Percentiles rank a stretch among this genome's conserved stretches.
Conservation (phyloP, 768 basidiomycete species). For the Podaxis rugospora region DNA sequence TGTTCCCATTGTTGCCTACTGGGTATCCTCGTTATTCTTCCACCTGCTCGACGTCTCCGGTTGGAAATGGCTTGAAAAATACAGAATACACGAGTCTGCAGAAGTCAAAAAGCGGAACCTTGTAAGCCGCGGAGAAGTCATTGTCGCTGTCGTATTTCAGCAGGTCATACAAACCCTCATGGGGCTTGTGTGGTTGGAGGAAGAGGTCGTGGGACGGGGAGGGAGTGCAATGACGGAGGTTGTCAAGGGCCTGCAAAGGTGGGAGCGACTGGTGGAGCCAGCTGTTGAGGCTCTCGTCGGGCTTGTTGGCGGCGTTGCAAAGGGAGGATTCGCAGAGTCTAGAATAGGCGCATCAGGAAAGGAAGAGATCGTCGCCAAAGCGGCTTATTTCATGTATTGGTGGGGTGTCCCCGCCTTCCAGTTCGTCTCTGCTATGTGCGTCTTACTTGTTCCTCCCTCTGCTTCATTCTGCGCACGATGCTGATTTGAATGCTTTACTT, state of each 20-base stretch:
- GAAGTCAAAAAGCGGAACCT: slow-evolving; percentile 76
- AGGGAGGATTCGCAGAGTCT: neutral
- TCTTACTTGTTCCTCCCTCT: slow-evolving; percentile 17
- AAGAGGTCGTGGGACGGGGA: slow-evolving; percentile 22
- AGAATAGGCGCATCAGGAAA: neutral
- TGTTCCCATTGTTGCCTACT: slow-evolving; percentile 80
- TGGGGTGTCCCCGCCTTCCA: slow-evolving; percentile 81
- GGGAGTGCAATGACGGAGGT: slow-evolving; percentile 1
- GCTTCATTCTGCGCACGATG: neutral
- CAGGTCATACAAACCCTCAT: slow-evolving; percentile 80
- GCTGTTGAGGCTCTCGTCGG: neutral
- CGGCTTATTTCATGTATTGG: slow-evolving; percentile 79
- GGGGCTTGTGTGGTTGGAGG: slow-evolving; percentile 64
- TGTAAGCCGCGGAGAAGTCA: slow-evolving; percentile 66
- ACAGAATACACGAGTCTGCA: slow-evolving; percentile 82
- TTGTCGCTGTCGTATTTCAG: slow-evolving; percentile 80
- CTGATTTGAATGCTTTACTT: too few relatives aligned
- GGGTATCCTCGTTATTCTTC: slow-evolving; percentile 77
- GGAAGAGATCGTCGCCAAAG: slow-evolving; percentile 24
- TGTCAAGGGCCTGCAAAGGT: neutral
- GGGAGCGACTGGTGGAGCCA: slow-evolving; percentile 6
- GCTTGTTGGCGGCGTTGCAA: neutral
- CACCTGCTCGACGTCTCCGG: slow-evolving; percentile 73
- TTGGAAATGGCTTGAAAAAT: slow-evolving; percentile 75
- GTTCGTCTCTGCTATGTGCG: slow-evolving; percentile 79